Conservation (phyloP, 208 protist species). For the Herpetomonas samuelpessoai region DNA sequence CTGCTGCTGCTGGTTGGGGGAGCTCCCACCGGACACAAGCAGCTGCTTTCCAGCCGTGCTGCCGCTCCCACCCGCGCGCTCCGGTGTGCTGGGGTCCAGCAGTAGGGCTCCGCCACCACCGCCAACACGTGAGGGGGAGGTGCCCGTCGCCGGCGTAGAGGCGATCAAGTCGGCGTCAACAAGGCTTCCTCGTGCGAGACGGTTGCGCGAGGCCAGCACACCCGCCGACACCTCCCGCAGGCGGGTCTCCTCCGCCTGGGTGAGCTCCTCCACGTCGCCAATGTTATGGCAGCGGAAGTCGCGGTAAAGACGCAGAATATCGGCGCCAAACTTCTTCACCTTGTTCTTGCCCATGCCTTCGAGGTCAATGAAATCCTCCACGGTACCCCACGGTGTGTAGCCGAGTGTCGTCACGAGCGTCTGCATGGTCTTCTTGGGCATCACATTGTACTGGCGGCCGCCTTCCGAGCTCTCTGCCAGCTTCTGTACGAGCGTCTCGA, state of each 20-base stretch:
- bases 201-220: conserved; percentile 33
- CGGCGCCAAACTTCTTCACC: conserved; percentile 78
- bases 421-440: conserved; percentile 81
- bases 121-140: background rate
- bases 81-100: conserved; percentile 10
- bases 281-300: conserved; percentile 76
- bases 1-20: conserved; percentile 25
- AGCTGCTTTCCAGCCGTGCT: conserved; percentile 29
- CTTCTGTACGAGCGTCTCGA: conserved; percentile 70
- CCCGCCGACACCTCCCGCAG: conserved; percentile 45
- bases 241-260: conserved; percentile 44
- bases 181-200: conserved; percentile 27
- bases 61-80: background rate
- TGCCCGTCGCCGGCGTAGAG: background rate
- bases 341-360: conserved; percentile 89
- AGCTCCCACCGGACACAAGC: no score
- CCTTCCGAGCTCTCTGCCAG: conserved; percentile 72
- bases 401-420: conserved; percentile 64
- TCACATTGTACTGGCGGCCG: conserved; percentile 82
- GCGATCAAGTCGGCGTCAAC: background rate
- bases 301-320: conserved; percentile 75
- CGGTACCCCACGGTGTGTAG: conserved; percentile 61
- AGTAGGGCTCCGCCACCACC: background rate
- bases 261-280: conserved; percentile 76
- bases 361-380: conserved; percentile 68